A percentile compares a stretch with the other conserved stretches of the same genome.
These are phyloP conservation scores for Pistacia integerrima DNA, from an alignment of 345 rosid species.

Conservation along the genomic window DNA sequence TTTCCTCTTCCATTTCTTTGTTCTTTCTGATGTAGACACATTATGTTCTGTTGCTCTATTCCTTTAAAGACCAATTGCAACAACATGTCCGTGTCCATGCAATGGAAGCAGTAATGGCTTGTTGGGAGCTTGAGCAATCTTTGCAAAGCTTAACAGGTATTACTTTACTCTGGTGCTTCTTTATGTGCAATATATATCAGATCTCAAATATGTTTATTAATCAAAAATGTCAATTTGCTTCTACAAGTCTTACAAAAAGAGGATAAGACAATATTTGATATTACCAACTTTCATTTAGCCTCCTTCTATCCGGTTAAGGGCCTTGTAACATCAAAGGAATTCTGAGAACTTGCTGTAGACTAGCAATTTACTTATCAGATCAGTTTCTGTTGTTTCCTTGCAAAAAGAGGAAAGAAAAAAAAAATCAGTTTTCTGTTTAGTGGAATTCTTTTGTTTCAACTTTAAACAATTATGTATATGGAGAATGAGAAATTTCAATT, in stretches of 20 bases:
- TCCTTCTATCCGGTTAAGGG: background rate
- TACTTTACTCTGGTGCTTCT: background rate
- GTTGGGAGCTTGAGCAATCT: slow-evolving; percentile 83
- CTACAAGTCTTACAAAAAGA: no score
- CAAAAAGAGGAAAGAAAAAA: no score
- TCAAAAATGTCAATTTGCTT: no score
- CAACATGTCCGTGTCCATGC: slow-evolving; percentile 90
- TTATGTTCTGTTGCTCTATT: slow-evolving; percentile 69
- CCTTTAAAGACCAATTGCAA: slow-evolving; percentile 82
- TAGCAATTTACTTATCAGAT: no score
- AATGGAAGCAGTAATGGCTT: slow-evolving; percentile 88
- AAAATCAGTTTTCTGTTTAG: background rate
- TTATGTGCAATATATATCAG: background rate
- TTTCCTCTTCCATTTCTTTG: slow-evolving; percentile 11
- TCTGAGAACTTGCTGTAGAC: background rate
- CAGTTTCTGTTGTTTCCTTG: no score
- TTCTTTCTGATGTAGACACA: slow-evolving; percentile 57
- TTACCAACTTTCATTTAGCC: background rate
- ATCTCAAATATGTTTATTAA: background rate
- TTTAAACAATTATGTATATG: background rate
- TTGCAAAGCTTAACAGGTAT: slow-evolving; percentile 72
- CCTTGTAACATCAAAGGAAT: background rate
- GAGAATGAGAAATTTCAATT: background rate
- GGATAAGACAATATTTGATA: background rate
- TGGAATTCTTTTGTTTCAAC: background rate